Conservation (phyloP, 441 rosid species). For the Croton laevigatus region DNA sequence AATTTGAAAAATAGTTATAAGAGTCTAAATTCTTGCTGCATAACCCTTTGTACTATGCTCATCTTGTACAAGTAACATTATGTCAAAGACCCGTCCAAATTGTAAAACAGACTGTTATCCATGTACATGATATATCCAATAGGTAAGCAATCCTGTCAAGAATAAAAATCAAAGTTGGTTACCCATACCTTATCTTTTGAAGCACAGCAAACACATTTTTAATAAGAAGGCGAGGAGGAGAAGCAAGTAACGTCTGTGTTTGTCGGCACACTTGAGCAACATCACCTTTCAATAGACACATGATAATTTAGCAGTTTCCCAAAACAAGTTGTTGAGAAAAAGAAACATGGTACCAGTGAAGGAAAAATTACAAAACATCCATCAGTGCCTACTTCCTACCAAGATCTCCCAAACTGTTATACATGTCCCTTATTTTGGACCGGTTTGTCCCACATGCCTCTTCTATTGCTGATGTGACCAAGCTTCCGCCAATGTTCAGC, state of each 20-base stretch:
- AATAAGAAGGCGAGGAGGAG: constrained; percentile 64
- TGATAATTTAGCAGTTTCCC: constrained; percentile 18
- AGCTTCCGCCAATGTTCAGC: constrained; percentile 78
- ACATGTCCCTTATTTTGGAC: constrained; percentile 70
- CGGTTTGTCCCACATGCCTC: constrained; percentile 81
- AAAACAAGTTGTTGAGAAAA: not conserved
- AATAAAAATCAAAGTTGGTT: constrained; percentile 13
- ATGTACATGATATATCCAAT: constrained; percentile 4
- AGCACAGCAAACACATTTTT: constrained; percentile 65
- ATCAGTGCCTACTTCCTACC: constrained; percentile 50
- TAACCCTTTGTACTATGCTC: not conserved
- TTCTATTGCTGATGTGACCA: constrained; percentile 71
- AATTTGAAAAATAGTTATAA: not conserved
- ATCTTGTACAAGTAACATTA: not conserved
- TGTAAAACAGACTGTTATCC: not conserved
- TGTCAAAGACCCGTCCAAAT: not conserved
- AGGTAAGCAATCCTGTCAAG: not conserved
- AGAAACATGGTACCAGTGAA: not conserved
- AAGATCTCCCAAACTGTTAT: constrained; percentile 76
- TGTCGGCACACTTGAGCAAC: constrained; percentile 87
- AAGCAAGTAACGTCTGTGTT: constrained; percentile 70
- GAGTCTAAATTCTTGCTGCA: not conserved
- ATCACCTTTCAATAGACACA: constrained; percentile 49
- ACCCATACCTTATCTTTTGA: constrained; percentile 64
- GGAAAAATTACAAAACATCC: not conserved